phyloP scores from a whole-genome alignment of 495 filamentous ascomycete species.

The Xeromyces bisporus region DNA sequence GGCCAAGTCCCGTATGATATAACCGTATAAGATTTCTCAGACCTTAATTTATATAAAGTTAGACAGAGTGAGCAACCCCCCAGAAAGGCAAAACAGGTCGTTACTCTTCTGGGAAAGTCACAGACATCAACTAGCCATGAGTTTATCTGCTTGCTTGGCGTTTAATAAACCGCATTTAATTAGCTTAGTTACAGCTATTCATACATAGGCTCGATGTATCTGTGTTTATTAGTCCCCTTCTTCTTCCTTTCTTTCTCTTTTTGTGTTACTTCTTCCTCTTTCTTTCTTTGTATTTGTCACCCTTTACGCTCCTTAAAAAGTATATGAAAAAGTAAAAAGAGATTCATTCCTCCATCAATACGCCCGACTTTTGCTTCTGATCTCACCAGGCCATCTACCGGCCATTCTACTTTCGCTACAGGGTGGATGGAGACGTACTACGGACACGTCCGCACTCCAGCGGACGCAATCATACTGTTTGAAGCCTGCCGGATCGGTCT shows the following conservation, averaged over 20 bases:
- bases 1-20: too few species aligned
- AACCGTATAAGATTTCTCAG: too few species aligned
- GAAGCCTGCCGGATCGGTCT: constrained; percentile 87
- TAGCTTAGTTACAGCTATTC: background rate
- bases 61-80: background rate
- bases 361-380: too few species aligned
- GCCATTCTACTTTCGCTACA: too few species aligned
- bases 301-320: background rate
- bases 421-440: constrained; percentile 84
- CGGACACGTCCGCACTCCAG: constrained; percentile 79
- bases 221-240: background rate
- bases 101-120: too few species aligned
- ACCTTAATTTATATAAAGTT: background rate
- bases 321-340: too few species aligned
- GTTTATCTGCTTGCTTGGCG: background rate
- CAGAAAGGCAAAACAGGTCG: background rate
- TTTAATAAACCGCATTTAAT: background rate
- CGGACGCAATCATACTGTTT: constrained; percentile 92
- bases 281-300: constrained; percentile 5
- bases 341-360: too few species aligned
- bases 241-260: constrained; percentile 2
- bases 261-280: constrained; percentile 6
- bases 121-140: background rate
- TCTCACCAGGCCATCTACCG: too few species aligned
- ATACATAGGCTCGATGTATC: background rate